Evolutionary conservation across 202 grass and related monocot species (phyloP).

Genomic region (Cymbopogon flexuosus): DNA sequence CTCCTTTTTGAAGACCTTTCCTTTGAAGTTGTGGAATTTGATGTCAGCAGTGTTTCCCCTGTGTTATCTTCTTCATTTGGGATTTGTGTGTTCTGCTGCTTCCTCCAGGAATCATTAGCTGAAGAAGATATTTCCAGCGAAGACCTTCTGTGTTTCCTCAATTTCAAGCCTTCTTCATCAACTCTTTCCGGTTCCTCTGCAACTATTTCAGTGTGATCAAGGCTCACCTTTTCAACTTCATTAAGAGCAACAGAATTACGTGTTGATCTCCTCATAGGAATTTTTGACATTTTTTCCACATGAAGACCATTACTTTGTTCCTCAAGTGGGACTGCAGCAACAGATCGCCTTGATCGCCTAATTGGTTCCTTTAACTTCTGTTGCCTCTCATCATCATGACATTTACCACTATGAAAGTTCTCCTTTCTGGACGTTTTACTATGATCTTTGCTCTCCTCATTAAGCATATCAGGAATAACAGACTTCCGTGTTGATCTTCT

Average conservation of each 20-base stretch:
- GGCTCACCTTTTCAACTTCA: background rate
- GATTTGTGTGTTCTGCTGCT: background rate
- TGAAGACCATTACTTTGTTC: background rate
- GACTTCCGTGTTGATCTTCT: constrained; percentile 19
- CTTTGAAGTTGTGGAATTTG: too few relatives aligned
- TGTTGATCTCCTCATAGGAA: constrained; percentile 13
- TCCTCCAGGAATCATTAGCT: background rate
- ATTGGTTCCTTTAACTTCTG: constrained; percentile 11
- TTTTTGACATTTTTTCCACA: background rate
- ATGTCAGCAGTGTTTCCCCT: background rate
- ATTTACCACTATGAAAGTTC: background rate
- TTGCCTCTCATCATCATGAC: constrained; percentile 12
- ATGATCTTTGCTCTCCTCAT: background rate
- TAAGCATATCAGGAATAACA: background rate
- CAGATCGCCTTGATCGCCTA: background rate
- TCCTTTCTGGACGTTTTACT: background rate
- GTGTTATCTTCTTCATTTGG: background rate
- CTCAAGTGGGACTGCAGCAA: background rate
- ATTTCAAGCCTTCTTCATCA: background rate
- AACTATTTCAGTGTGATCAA: background rate
- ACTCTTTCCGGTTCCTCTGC: background rate
- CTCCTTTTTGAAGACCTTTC: constrained; percentile 29
- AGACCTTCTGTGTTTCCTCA: constrained; percentile 10
- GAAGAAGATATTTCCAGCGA: background rate
- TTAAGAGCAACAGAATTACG: constrained; percentile 6